These are phyloP conservation scores for Scleroderma bovista DNA, from an alignment of 768 basidiomycete genomes.

Conservation along the genomic window DNA sequence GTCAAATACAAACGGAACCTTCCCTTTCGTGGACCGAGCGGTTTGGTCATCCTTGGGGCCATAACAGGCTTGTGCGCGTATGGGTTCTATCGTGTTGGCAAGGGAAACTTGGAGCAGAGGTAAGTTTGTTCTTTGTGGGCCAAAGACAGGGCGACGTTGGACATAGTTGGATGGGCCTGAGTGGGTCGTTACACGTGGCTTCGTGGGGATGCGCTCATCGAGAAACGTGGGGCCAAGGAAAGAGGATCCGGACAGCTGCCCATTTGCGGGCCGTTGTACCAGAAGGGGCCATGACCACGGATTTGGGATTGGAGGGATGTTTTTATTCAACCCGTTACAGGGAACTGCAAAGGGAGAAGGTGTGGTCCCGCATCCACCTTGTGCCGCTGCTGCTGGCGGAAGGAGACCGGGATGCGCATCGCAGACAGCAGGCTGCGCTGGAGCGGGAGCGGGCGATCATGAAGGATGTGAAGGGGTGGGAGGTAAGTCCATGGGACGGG, in stretches of 20 bases:
- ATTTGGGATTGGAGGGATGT: constrained; percentile 38
- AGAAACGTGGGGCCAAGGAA: constrained; percentile 54
- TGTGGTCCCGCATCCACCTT: constrained; percentile 93
- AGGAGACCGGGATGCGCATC: constrained; percentile 84
- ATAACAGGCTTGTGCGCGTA: constrained; percentile 81
- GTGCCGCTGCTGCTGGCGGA: constrained; percentile 91
- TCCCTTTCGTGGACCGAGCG: constrained; percentile 82
- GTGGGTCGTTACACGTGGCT: constrained; percentile 66
- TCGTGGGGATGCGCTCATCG: constrained; percentile 49
- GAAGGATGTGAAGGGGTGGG: constrained; percentile 91
- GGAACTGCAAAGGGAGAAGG: constrained; percentile 88
- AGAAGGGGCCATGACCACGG: constrained; percentile 36
- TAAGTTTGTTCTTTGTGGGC: constrained; percentile 40
- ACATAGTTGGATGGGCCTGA: constrained; percentile 29
- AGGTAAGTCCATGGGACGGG: constrained; percentile 55
- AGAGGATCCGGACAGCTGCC: constrained; percentile 35
- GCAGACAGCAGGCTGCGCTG: constrained; percentile 70
- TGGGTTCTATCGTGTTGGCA: constrained; percentile 89
- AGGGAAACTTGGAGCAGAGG: constrained; percentile 91
- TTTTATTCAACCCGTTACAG: constrained; percentile 41
- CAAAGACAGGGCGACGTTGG: constrained; percentile 16
- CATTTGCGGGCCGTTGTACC: constrained; percentile 36
- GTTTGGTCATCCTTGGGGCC: constrained; percentile 78
- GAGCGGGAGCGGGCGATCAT: constrained; percentile 86
- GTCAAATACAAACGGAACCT: constrained; percentile 96